Evolutionary conservation across 805 yeast genomes (phyloP).

Genomic region (Lipomyces yamadae): DNA sequence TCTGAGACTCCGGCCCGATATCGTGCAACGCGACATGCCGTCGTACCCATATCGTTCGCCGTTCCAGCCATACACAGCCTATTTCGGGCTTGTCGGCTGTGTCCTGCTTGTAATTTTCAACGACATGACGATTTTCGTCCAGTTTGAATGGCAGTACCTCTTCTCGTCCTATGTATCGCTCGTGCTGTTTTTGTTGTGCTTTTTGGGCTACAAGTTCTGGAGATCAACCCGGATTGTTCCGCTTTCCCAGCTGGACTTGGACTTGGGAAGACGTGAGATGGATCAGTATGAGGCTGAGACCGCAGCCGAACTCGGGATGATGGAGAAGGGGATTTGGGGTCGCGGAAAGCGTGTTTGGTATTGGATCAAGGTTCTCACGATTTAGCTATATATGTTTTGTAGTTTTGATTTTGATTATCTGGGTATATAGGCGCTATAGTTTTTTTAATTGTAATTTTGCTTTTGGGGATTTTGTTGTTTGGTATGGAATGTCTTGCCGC

Average conservation of each 20-base stretch:
- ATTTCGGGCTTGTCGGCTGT: slow-evolving; percentile 64
- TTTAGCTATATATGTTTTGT: slow-evolving; percentile 2
- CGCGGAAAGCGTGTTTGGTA: slow-evolving; percentile 14
- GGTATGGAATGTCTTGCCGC: neutral
- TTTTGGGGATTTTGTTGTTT: neutral
- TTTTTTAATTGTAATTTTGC: neutral
- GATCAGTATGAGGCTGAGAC: slow-evolving; percentile 55
- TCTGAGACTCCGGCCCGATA: slow-evolving; percentile 63
- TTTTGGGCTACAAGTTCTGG: slow-evolving; percentile 59
- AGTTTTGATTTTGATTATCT: neutral
- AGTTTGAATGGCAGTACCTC: slow-evolving; percentile 64
- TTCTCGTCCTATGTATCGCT: slow-evolving; percentile 69
- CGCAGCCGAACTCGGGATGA: slow-evolving; percentile 26
- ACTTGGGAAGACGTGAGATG: slow-evolving; percentile 81
- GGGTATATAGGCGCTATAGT: neutral
- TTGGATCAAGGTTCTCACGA: slow-evolving; percentile 23
- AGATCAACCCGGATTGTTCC: slow-evolving; percentile 69
- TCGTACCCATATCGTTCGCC: slow-evolving; percentile 73
- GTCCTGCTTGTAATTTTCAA: slow-evolving; percentile 56
- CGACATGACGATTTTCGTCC: slow-evolving; percentile 67
- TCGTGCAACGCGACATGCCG: slow-evolving; percentile 63
- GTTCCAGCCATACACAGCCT: slow-evolving; percentile 70
- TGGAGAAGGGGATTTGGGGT: slow-evolving; percentile 29
- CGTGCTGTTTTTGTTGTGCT: slow-evolving; percentile 57
- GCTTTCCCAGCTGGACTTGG: slow-evolving; percentile 76